Conservation (phyloP, 192 early-diverging fungal genomes). For the Podila minutissima region DNA sequence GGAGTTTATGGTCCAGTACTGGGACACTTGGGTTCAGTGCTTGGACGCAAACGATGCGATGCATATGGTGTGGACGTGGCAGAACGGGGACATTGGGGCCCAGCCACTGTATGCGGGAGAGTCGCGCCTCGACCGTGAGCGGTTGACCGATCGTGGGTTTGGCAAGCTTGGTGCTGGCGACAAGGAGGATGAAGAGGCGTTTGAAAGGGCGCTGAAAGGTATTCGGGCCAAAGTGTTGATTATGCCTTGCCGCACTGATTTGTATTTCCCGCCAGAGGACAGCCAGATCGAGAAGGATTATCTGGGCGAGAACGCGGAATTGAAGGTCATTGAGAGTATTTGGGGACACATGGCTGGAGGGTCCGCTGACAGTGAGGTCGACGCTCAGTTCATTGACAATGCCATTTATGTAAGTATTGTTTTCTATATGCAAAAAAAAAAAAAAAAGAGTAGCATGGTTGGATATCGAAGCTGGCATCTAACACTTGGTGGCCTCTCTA, state of each 20-base stretch:
- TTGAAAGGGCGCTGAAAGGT: conserved; percentile 17
- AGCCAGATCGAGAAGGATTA: conserved; percentile 38
- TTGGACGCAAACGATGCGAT: conserved; percentile 30
- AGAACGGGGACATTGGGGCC: conserved; percentile 20
- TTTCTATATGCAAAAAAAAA: neutral
- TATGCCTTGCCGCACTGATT: conserved; percentile 18
- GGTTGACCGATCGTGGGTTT: conserved; percentile 2
- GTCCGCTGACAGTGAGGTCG: conserved; percentile 19
- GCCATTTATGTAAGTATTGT: conserved; percentile 21
- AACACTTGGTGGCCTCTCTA: neutral
- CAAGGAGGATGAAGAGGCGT: conserved; percentile 18
- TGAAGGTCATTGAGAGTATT: conserved; percentile 36
- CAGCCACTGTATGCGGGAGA: conserved; percentile 25
- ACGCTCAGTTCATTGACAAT: conserved; percentile 24
- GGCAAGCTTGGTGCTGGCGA: conserved; percentile 18
- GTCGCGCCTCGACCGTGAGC: neutral
- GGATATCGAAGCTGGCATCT: neutral
- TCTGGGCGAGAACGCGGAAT: conserved; percentile 22
- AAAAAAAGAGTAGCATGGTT: neutral
- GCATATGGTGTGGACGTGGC: conserved; percentile 41
- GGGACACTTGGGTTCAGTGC: conserved; percentile 28
- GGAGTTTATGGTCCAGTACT: conserved; percentile 19
- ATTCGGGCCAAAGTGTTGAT: conserved; percentile 22
- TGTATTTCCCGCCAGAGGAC: conserved; percentile 37
- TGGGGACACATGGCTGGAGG: conserved; percentile 37